Evolutionary conservation across 2,329 filamentous ascomycete genomes (phyloP).

Genomic region (Aspergillus carbonarius): DNA sequence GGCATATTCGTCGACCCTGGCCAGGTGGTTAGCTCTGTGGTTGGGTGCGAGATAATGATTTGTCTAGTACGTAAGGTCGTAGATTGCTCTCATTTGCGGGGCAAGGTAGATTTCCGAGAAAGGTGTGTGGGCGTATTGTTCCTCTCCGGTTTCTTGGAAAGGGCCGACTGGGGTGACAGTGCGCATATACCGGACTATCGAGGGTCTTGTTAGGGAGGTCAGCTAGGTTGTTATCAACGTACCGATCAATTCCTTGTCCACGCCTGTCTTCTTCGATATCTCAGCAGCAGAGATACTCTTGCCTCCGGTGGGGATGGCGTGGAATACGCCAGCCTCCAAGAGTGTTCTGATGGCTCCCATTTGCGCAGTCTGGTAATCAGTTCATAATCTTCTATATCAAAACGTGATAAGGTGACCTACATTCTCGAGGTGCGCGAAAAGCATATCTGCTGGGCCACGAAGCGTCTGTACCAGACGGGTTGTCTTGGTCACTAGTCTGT

Average conservation of each 20-base stretch:
- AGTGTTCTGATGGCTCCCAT: constrained; percentile 21
- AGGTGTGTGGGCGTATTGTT: constrained; percentile 22
- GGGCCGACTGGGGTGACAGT: constrained; percentile 18
- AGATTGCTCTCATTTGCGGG: constrained; percentile 14
- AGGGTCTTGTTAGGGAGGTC: not conserved
- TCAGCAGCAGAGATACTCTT: constrained; percentile 10
- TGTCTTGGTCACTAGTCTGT: not conserved
- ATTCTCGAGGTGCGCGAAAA: not conserved
- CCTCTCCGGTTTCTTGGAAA: constrained; percentile 18
- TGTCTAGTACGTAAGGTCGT: constrained; percentile 10
- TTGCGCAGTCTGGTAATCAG: constrained; percentile 14
- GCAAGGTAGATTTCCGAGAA: constrained; percentile 20
- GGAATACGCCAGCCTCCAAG: constrained; percentile 21
- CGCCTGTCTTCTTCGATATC: constrained; percentile 10
- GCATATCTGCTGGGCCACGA: not conserved
- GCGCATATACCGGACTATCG: constrained; percentile 22
- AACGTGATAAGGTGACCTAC: not conserved
- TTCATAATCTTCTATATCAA: not conserved
- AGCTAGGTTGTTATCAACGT: not conserved
- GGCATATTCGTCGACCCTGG: constrained; percentile 14
- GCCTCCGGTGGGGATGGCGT: constrained; percentile 21
- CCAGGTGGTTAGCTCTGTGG: not conserved
- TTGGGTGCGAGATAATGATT: too few relatives aligned
- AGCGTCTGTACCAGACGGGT: not conserved
- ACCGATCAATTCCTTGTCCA: constrained; percentile 14